A percentile compares a stretch with the other conserved stretches of the same genome.
These are phyloP conservation scores for Populus hybrid DNA, from an alignment of 441 rosid genomes.

Conservation along the genomic window DNA sequence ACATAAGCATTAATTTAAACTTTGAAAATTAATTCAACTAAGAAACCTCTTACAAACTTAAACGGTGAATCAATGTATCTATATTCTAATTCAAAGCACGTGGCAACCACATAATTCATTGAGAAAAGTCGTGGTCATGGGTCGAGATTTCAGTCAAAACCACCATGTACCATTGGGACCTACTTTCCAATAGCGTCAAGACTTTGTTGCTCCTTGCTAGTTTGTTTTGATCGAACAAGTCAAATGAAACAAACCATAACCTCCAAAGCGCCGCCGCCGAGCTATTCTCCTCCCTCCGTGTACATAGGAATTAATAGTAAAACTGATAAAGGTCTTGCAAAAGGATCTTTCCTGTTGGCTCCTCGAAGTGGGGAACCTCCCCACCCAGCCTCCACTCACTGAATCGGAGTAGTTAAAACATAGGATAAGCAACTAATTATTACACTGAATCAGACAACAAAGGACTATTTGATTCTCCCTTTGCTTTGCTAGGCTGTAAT, in stretches of 20 bases:
- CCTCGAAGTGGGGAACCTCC: constrained; percentile 26
- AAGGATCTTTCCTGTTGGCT: constrained; percentile 14
- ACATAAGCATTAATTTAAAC: too few species aligned
- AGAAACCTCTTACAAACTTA: too few species aligned
- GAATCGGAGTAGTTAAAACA: not conserved
- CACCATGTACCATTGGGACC: constrained; percentile 6
- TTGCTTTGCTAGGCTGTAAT: constrained; percentile 25
- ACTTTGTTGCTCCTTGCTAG: not conserved
- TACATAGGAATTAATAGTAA: not conserved
- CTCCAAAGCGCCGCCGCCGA: not conserved
- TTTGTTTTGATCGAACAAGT: not conserved
- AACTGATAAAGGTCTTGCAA: constrained; percentile 1
- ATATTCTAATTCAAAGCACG: not conserved
- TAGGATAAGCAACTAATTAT: not conserved
- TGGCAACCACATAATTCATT: not conserved
- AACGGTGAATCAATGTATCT: not conserved
- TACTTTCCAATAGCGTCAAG: constrained; percentile 7
- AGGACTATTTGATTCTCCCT: not conserved
- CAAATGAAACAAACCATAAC: constrained; percentile 13
- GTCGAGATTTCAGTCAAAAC: constrained; percentile 3
- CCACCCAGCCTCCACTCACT: constrained; percentile 14
- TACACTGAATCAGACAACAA: not conserved
- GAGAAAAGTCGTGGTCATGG: not conserved
- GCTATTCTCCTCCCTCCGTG: not conserved
- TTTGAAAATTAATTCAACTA: too few species aligned